Base-by-base conservation (phyloP, 305 asterid genomes). In the Withania somnifera region DNA sequence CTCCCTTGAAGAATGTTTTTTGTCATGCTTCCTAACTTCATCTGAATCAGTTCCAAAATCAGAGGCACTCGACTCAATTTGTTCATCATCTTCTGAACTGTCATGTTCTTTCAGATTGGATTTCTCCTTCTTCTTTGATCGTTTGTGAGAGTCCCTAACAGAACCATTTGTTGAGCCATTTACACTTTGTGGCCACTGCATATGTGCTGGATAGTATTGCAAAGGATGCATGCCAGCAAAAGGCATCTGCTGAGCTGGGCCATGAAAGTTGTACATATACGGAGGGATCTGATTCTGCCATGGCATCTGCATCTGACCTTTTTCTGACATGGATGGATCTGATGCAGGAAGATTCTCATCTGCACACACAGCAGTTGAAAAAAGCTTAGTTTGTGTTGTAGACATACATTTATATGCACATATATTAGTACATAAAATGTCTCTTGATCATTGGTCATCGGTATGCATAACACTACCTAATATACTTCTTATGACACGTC, bases 261-360 rank as follows among this genome's bases (percentile, higher is more conserved):
- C 89, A 83, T 88, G 94, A 80, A 87, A 91, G 79, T 90, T 91
- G 94, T 90, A 90, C 90, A 93, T 87, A 76, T 92, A 91, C 1
- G 89, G 93, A 5, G 95, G 97, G 6, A 91, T 86, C 86, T 93
- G 97, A 87, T 91, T 91, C 91, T 90, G 89, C 98, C 97, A 92
- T 80, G 94, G 97, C 83, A 86, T 79, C 84, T 91, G 96, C 86
- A 90, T 86, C 86, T 86, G 96, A 51, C 17, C 82, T 83, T 91
- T 88, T 61, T 85, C 81, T 81, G 87, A 28, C 76, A 85, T 82
- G 24, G 81, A 28, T 15, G 89, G 87, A 32, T 88, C 92, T 26
- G 91, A 71, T 81, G 83, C 87, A 15, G 85, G 61, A 75, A 79
- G 60, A 87, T 87, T 87, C 63, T 86, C 88, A 84, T 90, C 95